These are phyloP conservation scores for Coffea eugenioides DNA, from an alignment of 257 asterid species.

Conservation along the genomic window DNA sequence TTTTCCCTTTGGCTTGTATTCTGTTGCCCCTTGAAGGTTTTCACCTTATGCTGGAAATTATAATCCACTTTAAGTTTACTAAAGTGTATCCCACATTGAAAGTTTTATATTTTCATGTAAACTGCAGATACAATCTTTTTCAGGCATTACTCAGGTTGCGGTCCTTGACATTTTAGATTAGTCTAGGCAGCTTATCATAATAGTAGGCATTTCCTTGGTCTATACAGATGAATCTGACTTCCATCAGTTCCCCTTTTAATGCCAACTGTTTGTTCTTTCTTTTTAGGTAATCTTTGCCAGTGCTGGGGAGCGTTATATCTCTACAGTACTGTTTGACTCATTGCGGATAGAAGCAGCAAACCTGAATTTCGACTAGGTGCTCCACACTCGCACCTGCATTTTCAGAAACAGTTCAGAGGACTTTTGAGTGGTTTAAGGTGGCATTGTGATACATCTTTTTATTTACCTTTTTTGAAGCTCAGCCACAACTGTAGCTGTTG, in stretches of 20 bases:
- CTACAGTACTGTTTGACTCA: slow-evolving; percentile 51
- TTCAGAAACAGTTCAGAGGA: background rate
- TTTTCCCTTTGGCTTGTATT: background rate
- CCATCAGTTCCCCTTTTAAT: background rate
- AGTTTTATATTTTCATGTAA: no score
- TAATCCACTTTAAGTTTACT: background rate
- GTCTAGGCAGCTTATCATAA: background rate
- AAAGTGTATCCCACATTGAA: no score
- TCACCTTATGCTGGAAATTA: background rate
- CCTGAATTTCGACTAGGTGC: slow-evolving; percentile 36
- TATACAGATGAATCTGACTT: background rate
- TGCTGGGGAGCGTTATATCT: slow-evolving; percentile 59
- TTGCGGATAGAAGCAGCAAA: slow-evolving; percentile 41
- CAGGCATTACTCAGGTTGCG: background rate
- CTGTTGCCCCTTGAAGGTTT: background rate
- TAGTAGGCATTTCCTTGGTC: background rate
- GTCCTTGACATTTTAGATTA: background rate
- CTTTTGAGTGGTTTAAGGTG: background rate
- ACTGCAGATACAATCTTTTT: background rate
- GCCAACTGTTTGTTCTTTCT: slow-evolving; percentile 6
- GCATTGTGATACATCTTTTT: background rate
- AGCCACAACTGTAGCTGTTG: background rate
- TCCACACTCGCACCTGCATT: background rate
- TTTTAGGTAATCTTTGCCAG: slow-evolving; percentile 52
- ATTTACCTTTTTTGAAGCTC: background rate